Evolutionary conservation across 192 early-diverging fungal genomes (phyloP).

Genomic region (Umbelopsis sp.): DNA sequence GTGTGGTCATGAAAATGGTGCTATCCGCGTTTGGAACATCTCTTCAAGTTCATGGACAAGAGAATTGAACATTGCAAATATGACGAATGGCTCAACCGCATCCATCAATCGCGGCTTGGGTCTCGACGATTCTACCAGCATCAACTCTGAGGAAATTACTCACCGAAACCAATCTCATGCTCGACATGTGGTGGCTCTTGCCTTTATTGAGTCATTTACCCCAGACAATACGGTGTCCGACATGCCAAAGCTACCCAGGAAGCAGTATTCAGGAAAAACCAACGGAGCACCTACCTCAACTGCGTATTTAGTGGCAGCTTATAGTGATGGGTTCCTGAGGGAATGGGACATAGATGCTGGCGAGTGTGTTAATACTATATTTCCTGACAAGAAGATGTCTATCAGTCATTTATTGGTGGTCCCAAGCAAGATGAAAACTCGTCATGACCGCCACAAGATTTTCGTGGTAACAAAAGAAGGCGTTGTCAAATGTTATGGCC

Average conservation of each 20-base stretch:
- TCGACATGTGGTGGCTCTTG: conserved; percentile 2
- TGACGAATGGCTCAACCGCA: neutral
- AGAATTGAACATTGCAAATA: neutral
- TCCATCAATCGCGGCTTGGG: too few relatives aligned
- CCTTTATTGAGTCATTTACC: conserved; percentile 26
- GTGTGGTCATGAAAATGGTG: conserved; percentile 29
- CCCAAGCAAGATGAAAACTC: neutral
- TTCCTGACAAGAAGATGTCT: neutral
- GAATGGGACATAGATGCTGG: conserved; percentile 40
- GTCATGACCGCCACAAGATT: conserved; percentile 17
- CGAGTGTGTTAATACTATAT: conserved; percentile 29
- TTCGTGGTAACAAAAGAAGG: conserved; percentile 40
- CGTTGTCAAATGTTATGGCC: conserved; percentile 27
- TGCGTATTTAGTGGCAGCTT: conserved; percentile 24
- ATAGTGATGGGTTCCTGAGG: conserved; percentile 22
- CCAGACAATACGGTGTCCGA: neutral
- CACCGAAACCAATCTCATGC: too few relatives aligned
- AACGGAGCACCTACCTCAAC: neutral
- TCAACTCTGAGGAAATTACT: too few relatives aligned
- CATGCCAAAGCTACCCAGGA: neutral
- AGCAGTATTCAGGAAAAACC: neutral
- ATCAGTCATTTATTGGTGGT: conserved; percentile 1
- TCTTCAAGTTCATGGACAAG: conserved; percentile 23
- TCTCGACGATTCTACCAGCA: too few relatives aligned
- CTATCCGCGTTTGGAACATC: conserved; percentile 32